Evolutionary conservation across 352 stramenopile genomes (phyloP).

Genomic region (Globisporangium abappressorium): DNA sequence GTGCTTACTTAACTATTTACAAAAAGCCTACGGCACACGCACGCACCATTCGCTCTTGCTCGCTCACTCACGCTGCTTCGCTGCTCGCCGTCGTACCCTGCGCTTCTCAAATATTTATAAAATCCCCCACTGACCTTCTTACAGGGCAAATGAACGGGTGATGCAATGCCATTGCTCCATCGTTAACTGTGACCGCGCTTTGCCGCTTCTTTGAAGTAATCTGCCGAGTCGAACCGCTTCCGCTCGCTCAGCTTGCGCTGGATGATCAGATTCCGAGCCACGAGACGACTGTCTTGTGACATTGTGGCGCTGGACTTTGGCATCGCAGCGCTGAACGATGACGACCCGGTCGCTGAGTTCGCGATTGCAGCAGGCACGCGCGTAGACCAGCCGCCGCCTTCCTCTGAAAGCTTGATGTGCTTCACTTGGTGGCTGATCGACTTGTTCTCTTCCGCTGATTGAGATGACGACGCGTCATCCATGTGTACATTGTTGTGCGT

Average conservation of each 20-base stretch:
- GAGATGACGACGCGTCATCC: background rate
- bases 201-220: constrained; percentile 66
- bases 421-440: constrained; percentile 66
- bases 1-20: background rate
- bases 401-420: constrained; percentile 74
- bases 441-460: constrained; percentile 13
- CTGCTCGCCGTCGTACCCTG: background rate
- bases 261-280: constrained; percentile 58
- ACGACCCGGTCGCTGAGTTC: background rate
- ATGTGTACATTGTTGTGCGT: constrained; percentile 5
- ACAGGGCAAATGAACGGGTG: background rate
- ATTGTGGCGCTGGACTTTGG: constrained; percentile 19
- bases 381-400: constrained; percentile 23
- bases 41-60: background rate
- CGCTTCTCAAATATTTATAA: constrained; percentile 6
- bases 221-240: constrained; percentile 76
- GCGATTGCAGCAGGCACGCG: constrained; percentile 5
- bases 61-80: background rate
- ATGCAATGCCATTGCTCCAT: background rate
- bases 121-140: background rate
- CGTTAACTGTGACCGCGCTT: constrained; percentile 6
- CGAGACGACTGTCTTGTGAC: constrained; percentile 36
- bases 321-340: constrained; percentile 13
- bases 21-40: constrained; percentile 1
- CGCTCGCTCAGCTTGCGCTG: constrained; percentile 65